Percentiles rank a stretch among this genome's conserved stretches.
phyloP scores from a whole-genome alignment of 441 rosid genomes.

The Capsella rubella region DNA sequence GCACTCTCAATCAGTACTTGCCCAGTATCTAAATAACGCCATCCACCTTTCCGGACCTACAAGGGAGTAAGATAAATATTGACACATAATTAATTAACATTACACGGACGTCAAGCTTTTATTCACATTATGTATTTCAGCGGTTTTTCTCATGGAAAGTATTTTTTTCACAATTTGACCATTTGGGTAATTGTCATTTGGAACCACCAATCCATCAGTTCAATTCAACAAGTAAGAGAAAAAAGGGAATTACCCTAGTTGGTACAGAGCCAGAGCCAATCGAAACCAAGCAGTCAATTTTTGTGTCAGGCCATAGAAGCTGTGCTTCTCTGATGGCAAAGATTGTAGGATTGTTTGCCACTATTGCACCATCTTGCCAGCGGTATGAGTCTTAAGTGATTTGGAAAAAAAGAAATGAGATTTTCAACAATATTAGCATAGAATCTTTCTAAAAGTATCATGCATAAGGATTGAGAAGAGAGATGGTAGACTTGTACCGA shows the following conservation, averaged over 20 bases:
- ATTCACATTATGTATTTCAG: neutral
- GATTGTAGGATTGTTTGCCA: conserved; percentile 95
- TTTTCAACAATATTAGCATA: conserved; percentile 19
- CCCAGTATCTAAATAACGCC: conserved; percentile 98
- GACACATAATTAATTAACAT: conserved; percentile 21
- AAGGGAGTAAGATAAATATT: conserved; percentile 32
- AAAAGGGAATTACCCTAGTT: conserved; percentile 66
- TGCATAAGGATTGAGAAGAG: conserved; percentile 21
- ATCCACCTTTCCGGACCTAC: conserved; percentile 94
- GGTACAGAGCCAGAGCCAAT: conserved; percentile 98
- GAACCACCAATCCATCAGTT: conserved; percentile 8
- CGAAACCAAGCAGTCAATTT: conserved; percentile 93
- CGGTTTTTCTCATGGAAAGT: neutral
- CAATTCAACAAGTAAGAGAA: conserved; percentile 12
- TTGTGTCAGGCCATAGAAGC: conserved; percentile 99
- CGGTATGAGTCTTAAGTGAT: conserved; percentile 68
- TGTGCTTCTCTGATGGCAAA: conserved; percentile 98
- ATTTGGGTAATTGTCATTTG: neutral
- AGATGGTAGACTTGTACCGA: conserved; percentile 58
- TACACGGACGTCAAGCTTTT: conserved; percentile 8
- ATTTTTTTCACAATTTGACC: conserved; percentile 6
- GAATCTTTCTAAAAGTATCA: conserved; percentile 12
- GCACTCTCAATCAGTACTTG: conserved; percentile 99
- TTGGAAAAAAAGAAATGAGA: conserved; percentile 17
- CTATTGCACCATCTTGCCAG: conserved; percentile 99